These are phyloP conservation scores for Ogataea henricii DNA, from an alignment of 805 yeast species.

Conservation along the genomic window DNA sequence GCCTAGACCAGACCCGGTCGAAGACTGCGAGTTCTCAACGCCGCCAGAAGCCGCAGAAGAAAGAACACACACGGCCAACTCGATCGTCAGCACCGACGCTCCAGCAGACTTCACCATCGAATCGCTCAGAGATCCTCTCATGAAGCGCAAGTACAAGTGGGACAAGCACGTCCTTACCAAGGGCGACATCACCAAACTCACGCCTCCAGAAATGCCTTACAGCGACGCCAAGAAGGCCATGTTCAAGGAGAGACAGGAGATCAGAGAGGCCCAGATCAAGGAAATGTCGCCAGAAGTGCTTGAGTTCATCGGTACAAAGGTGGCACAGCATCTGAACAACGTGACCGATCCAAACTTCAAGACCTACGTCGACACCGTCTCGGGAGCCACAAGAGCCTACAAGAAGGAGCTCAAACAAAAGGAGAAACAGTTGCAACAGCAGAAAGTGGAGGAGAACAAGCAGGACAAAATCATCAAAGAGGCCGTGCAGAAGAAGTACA, in stretches of 20 bases:
- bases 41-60: slow-evolving; percentile 57
- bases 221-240: slow-evolving; percentile 62
- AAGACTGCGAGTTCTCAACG: slow-evolving; percentile 64
- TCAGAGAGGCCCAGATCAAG: slow-evolving; percentile 45
- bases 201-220: slow-evolving; percentile 78
- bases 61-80: slow-evolving; percentile 73
- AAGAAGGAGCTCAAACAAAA: slow-evolving; percentile 21
- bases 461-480: slow-evolving; percentile 23
- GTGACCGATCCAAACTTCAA: slow-evolving; percentile 35
- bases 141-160: slow-evolving; percentile 58
- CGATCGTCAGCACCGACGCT: slow-evolving; percentile 64
- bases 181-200: slow-evolving; percentile 60
- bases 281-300: slow-evolving; percentile 45
- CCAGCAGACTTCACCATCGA: slow-evolving; percentile 57
- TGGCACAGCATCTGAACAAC: slow-evolving; percentile 38
- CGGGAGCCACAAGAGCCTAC: slow-evolving; percentile 26
- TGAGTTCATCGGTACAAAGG: slow-evolving; percentile 45
- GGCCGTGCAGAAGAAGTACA: slow-evolving; percentile 23
- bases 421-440: slow-evolving; percentile 22
- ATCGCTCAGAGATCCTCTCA: slow-evolving; percentile 76
- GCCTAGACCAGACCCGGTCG: slow-evolving; percentile 70
- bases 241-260: slow-evolving; percentile 52
- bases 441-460: slow-evolving; percentile 24
- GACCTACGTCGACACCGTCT: slow-evolving; percentile 29
- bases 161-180: slow-evolving; percentile 55